A percentile compares a stretch with the other conserved stretches of the same genome.
Conservation (phyloP, 805 yeast species). For the Sporopachydermia quercuum region DNA sequence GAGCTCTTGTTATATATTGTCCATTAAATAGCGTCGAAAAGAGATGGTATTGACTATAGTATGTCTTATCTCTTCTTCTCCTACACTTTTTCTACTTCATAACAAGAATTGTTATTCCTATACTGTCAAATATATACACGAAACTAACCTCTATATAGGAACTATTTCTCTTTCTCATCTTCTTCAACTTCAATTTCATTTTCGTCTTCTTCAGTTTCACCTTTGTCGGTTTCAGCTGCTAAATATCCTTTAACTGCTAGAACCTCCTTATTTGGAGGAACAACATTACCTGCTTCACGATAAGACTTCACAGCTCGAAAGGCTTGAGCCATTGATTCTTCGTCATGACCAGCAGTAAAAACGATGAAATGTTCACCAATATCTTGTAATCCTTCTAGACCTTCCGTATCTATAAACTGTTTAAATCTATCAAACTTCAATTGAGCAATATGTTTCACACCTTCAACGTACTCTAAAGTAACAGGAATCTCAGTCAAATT, state of each 20-base stretch:
- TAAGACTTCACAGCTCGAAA: slow-evolving; percentile 28
- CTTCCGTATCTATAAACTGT: slow-evolving; percentile 20
- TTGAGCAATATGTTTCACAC: slow-evolving; percentile 54
- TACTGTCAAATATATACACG: too few relatives aligned
- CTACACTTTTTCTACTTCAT: too few relatives aligned
- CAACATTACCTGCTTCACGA: slow-evolving; percentile 24
- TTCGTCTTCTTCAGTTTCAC: slow-evolving; percentile 12
- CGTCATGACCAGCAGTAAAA: slow-evolving; percentile 30
- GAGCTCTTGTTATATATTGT: too few relatives aligned
- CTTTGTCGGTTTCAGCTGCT: slow-evolving; percentile 50
- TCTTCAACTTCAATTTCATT: slow-evolving; percentile 16
- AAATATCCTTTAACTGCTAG: slow-evolving; percentile 20
- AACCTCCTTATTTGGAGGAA: slow-evolving; percentile 21
- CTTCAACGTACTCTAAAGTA: slow-evolving; percentile 46
- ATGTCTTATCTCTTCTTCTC: too few relatives aligned
- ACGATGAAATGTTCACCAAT: slow-evolving; percentile 32
- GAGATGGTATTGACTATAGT: too few relatives aligned
- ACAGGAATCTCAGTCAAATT: slow-evolving; percentile 42
- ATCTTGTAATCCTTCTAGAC: slow-evolving; percentile 27
- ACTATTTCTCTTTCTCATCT: slow-evolving; percentile 13
- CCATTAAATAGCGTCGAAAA: too few relatives aligned
- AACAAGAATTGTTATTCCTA: too few relatives aligned
- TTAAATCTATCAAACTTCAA: slow-evolving; percentile 44
- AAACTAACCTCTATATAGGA: too few relatives aligned
- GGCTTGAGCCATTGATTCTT: slow-evolving; percentile 25